Conservation (phyloP, 2,329 filamentous ascomycete species). For the Xylaria sp. region DNA sequence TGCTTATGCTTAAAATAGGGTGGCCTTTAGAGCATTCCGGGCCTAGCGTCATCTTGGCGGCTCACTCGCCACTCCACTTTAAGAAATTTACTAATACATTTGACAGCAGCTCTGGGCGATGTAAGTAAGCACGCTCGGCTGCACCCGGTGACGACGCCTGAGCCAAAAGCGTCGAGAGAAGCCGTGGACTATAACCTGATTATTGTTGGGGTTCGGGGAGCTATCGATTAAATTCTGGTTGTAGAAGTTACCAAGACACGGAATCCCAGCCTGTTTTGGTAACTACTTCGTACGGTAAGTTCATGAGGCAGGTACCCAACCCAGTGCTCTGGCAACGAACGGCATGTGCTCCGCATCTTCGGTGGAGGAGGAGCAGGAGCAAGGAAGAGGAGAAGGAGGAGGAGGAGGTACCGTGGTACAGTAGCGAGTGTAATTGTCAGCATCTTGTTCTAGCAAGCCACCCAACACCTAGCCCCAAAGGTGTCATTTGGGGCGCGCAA, state of each 20-base stretch:
- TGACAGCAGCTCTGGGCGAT: conserved; percentile 21
- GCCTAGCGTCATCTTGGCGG: conserved; percentile 30
- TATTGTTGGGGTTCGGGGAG: neutral
- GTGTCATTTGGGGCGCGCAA: conserved; percentile 28
- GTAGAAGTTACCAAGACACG: conserved; percentile 27
- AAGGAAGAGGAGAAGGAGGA: too few relatives aligned
- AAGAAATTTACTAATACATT: conserved; percentile 33
- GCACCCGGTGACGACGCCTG: conserved; percentile 16
- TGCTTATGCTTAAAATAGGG: conserved; percentile 38
- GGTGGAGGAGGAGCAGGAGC: conserved; percentile 4
- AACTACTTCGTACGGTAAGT: neutral
- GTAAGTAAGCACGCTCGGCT: conserved; percentile 11
- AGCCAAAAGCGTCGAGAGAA: neutral
- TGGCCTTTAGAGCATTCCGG: conserved; percentile 22
- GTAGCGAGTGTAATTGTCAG: conserved; percentile 30
- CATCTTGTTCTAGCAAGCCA: conserved; percentile 7
- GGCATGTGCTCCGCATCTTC: conserved; percentile 18
- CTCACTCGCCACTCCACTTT: conserved; percentile 24
- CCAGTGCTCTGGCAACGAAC: conserved; percentile 24
- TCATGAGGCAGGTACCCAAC: neutral
- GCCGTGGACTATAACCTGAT: neutral
- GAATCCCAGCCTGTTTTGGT: conserved; percentile 11
- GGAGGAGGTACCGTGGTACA: neutral
- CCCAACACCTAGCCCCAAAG: neutral
- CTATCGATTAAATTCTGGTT: neutral